Conservation (phyloP, 1,284 basidiomycete genomes). For the Coniophora puteana region DNA sequence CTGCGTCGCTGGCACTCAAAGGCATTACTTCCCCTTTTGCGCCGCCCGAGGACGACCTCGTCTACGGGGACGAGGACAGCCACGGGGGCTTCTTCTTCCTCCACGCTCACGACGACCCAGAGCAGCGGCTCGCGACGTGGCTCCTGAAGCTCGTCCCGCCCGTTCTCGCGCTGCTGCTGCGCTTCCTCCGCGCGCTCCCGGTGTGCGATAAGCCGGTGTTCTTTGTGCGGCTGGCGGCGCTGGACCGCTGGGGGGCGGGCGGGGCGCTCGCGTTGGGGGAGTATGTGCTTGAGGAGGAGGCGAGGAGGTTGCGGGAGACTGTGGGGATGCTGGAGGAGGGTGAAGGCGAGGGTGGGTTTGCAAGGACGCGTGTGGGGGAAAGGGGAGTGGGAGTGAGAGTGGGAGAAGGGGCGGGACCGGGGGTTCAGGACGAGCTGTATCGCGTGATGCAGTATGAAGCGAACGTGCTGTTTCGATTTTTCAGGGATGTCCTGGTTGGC, state of each 20-base stretch:
- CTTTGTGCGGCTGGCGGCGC: slow-evolving; percentile 47
- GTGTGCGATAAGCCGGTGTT: slow-evolving; percentile 50
- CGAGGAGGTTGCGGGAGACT: slow-evolving; percentile 33
- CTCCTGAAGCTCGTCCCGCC: slow-evolving; percentile 51
- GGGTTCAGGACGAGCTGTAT: neutral
- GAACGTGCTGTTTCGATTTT: neutral
- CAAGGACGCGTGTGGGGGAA: too few species aligned
- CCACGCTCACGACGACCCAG: slow-evolving; percentile 20
- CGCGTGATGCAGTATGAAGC: neutral
- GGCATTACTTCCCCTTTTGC: too few species aligned
- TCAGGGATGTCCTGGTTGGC: neutral
- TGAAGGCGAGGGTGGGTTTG: slow-evolving; percentile 2
- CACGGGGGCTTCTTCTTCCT: slow-evolving; percentile 15
- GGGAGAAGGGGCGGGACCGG: too few species aligned
- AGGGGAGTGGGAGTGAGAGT: too few species aligned
- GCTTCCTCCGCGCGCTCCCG: slow-evolving; percentile 55
- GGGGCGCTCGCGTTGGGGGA: slow-evolving; percentile 60
- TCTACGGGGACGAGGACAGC: too few species aligned
- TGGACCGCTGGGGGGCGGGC: too few species aligned
- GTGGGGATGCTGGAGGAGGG: neutral
- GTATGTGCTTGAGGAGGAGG: slow-evolving; percentile 63
- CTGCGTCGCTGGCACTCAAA: neutral
- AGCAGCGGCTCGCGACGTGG: slow-evolving; percentile 40
- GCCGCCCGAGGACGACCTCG: too few species aligned
- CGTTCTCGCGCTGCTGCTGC: slow-evolving; percentile 47